These are phyloP conservation scores for Centrapalus pauciflorus DNA, from an alignment of 129 eudicot species.

Conservation along the genomic window DNA sequence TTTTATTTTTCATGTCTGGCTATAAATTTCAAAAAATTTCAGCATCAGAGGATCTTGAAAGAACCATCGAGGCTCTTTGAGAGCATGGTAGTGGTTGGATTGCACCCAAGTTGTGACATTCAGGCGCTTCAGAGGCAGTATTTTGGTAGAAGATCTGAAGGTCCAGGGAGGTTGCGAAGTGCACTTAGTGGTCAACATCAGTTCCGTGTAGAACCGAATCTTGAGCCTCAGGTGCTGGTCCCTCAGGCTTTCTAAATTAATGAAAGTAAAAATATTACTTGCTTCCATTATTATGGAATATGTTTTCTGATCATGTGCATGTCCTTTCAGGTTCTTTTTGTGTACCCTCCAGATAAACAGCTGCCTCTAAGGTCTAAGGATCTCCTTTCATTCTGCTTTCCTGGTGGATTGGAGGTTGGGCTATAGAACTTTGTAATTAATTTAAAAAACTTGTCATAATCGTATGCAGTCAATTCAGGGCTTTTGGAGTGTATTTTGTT, in stretches of 20 bases:
- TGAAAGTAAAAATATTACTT: neutral
- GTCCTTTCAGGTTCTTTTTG: constrained; percentile 81
- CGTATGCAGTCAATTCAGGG: neutral
- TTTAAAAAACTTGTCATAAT: neutral
- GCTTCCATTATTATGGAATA: constrained; percentile 7
- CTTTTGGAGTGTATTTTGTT: neutral
- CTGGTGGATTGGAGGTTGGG: constrained; percentile 93
- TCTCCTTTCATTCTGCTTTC: constrained; percentile 98
- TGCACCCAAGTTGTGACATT: constrained; percentile 85
- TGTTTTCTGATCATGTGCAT: constrained; percentile 12
- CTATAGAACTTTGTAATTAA: neutral
- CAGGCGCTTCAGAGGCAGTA: constrained; percentile 62
- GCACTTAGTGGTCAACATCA: constrained; percentile 73
- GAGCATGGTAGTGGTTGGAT: constrained; percentile 97
- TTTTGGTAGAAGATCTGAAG: constrained; percentile 75
- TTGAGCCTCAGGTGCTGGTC: constrained; percentile 89
- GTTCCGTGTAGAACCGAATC: constrained; percentile 80
- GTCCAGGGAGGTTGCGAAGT: constrained; percentile 69
- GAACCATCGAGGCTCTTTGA: constrained; percentile 94
- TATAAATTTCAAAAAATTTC: constrained; percentile 12
- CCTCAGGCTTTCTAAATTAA: neutral
- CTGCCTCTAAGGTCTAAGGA: constrained; percentile 84
- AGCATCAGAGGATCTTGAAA: constrained; percentile 81
- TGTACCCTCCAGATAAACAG: constrained; percentile 90
- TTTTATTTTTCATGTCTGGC: neutral